Conservation (phyloP, 306 rosid species). For the Rosa rugosa region DNA sequence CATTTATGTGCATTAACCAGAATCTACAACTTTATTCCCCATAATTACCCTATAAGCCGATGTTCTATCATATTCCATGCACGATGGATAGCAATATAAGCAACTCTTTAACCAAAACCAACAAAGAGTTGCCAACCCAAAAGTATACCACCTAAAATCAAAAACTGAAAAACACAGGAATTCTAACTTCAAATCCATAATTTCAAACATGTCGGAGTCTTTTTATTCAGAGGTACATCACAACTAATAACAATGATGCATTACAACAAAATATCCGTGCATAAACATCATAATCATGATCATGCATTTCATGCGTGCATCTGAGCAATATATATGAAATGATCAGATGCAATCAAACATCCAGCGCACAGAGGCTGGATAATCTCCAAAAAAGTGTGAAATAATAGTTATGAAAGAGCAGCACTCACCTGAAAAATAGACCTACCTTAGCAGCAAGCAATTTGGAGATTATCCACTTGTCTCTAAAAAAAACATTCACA, state of each 20-base stretch:
- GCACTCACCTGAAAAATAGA: constrained; percentile 99
- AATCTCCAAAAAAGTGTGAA: constrained; percentile 44
- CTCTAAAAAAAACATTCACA: constrained; percentile 94
- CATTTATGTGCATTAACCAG: background rate
- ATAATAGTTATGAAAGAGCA: constrained; percentile 48
- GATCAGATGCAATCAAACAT: constrained; percentile 46
- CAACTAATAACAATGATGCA: background rate
- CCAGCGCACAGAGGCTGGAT: constrained; percentile 34
- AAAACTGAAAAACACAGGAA: background rate
- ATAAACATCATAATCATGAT: constrained; percentile 9
- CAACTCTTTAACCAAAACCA: background rate
- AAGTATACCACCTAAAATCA: background rate
- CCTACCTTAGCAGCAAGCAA: constrained; percentile 98
- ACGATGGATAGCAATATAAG: background rate
- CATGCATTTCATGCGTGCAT: constrained; percentile 21
- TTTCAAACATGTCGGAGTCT: background rate
- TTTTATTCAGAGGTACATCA: background rate
- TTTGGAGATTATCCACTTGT: constrained; percentile 94
- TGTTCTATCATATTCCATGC: background rate
- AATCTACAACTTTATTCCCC: background rate
- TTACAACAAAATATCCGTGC: background rate
- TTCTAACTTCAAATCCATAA: background rate
- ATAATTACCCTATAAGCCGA: background rate
- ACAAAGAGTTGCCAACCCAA: background rate
- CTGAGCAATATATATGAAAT: constrained; percentile 17